Evolutionary conservation across 176 grass and related monocot genomes (phyloP).

Genomic region (Juncus inflexus): DNA sequence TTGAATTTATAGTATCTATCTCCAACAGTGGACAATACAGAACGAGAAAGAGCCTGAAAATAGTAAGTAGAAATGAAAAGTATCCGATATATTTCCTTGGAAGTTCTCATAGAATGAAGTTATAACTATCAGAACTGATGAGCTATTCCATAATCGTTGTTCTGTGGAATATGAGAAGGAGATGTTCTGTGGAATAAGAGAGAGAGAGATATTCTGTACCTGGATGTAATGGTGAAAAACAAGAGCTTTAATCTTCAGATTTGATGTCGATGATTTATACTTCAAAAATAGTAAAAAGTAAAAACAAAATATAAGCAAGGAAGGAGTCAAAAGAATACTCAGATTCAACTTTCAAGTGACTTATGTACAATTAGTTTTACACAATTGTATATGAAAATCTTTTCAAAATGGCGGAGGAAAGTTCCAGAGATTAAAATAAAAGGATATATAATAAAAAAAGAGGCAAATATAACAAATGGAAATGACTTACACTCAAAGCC

Average conservation of each 20-base stretch:
- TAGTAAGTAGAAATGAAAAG: constrained; percentile 24
- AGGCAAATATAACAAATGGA: background rate
- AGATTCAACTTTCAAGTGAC: too few species aligned
- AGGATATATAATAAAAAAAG: background rate
- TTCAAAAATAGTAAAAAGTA: constrained; percentile 37
- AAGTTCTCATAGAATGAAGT: background rate
- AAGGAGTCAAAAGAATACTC: too few species aligned
- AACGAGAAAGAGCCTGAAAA: constrained; percentile 70
- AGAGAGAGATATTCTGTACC: constrained; percentile 25
- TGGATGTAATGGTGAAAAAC: constrained; percentile 94
- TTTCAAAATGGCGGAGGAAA: constrained; percentile 12
- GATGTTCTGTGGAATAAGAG: too few species aligned
- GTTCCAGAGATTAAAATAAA: background rate
- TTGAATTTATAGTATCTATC: constrained; percentile 99
- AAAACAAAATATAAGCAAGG: background rate
- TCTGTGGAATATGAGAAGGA: background rate
- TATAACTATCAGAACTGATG: background rate
- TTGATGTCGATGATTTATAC: constrained; percentile 97
- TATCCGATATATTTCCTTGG: too few species aligned
- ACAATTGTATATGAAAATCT: background rate
- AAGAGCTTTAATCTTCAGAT: constrained; percentile 97
- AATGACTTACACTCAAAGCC: constrained; percentile 83
- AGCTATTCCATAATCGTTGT: background rate
- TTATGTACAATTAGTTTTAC: too few species aligned
- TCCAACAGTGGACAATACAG: constrained; percentile 89